phyloP scores from a whole-genome alignment of 78 protist species.

The Tieghemostelium lacteum region DNA sequence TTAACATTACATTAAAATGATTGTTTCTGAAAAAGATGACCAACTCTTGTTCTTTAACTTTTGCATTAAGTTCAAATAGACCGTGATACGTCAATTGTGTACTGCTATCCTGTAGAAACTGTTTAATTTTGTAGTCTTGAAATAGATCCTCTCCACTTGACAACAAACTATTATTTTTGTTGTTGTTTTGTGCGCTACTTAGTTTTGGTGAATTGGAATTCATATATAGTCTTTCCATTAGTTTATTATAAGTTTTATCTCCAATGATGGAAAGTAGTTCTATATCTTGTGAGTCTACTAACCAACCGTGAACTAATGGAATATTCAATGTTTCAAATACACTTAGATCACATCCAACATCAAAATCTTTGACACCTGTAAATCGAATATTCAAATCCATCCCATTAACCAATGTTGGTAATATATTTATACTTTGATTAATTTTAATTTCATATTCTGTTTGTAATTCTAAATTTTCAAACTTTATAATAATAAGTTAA shows the following conservation, averaged over 20 bases:
- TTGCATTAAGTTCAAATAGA: slow-evolving; percentile 59
- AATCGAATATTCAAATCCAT: slow-evolving; percentile 41
- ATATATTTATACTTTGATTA: slow-evolving; percentile 49
- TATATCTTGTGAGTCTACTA: slow-evolving; percentile 73
- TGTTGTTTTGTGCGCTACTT: background rate
- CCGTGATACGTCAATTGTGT: slow-evolving; percentile 81
- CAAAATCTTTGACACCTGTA: slow-evolving; percentile 66
- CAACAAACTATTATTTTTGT: background rate
- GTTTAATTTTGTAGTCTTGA: slow-evolving; percentile 41
- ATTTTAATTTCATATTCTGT: slow-evolving; percentile 63
- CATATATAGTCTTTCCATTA: slow-evolving; percentile 32
- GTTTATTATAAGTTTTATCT: slow-evolving; percentile 48
- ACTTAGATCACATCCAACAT: slow-evolving; percentile 53
- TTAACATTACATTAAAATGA: slow-evolving; percentile 77
- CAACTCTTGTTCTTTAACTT: slow-evolving; percentile 38
- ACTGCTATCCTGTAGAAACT: slow-evolving; percentile 43
- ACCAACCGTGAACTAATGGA: slow-evolving; percentile 83
- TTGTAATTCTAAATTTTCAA: slow-evolving; percentile 41
- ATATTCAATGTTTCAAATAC: slow-evolving; percentile 73
- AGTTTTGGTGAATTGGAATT: background rate
- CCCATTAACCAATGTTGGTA: slow-evolving; percentile 60
- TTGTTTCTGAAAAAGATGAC: slow-evolving; percentile 84
- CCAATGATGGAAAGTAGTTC: slow-evolving; percentile 59
- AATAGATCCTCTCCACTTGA: slow-evolving; percentile 49
- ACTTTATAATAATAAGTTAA: background rate